phyloP scores from a whole-genome alignment of 768 basidiomycete genomes.

The Galerina sulciceps region DNA sequence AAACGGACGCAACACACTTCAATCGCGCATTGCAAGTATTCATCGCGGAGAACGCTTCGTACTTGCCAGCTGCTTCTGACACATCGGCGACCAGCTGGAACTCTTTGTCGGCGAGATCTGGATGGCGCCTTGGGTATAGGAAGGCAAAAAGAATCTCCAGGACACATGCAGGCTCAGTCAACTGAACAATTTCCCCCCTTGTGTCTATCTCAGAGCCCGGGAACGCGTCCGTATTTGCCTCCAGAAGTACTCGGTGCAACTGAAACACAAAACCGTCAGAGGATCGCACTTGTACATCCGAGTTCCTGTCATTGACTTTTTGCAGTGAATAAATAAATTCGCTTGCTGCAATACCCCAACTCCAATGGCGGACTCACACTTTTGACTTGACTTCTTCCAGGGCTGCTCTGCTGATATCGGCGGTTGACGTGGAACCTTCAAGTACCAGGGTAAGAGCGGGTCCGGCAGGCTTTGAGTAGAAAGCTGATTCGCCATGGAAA shows the following conservation, averaged over 20 bases:
- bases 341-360: too few species aligned
- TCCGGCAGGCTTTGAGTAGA: not conserved
- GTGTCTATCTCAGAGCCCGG: constrained; percentile 6
- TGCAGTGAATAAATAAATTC: not conserved
- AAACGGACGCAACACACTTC: not conserved
- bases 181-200: constrained; percentile 1
- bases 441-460: not conserved
- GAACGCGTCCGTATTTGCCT: constrained; percentile 7
- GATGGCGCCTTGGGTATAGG: constrained; percentile 7
- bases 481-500: not conserved
- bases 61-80: constrained; percentile 13
- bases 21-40: constrained; percentile 5
- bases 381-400: not conserved
- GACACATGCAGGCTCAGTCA: not conserved
- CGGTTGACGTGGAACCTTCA: not conserved
- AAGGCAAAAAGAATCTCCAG: constrained; percentile 7
- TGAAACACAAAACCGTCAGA: constrained; percentile 8
- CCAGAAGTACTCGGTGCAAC: constrained; percentile 1
- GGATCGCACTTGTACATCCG: constrained; percentile 6
- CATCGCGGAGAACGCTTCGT: constrained; percentile 15
- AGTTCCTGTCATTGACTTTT: constrained; percentile 5
- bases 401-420: not conserved
- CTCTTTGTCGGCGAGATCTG: not conserved
- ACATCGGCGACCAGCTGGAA: constrained; percentile 3
- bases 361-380: not conserved